Evolutionary conservation across 495 filamentous ascomycete species (phyloP).

Genomic region (Xylaria scruposa): DNA sequence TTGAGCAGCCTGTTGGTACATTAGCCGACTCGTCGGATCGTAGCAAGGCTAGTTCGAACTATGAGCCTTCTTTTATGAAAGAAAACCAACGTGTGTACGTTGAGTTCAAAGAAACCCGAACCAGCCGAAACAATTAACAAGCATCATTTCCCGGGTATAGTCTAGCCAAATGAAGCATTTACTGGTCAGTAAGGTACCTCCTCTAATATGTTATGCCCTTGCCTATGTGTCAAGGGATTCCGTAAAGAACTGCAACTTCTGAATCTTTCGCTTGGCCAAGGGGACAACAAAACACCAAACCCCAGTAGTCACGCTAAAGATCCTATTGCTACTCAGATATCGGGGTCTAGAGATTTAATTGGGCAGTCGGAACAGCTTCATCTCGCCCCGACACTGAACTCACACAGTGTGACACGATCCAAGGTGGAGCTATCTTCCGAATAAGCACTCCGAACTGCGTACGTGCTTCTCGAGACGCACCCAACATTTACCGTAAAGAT

Average conservation of each 20-base stretch:
- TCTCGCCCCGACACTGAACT: constrained; percentile 18
- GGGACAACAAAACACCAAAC: not conserved
- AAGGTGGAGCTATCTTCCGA: constrained; percentile 27
- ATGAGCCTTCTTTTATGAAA: not conserved
- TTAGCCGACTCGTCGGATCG: not conserved
- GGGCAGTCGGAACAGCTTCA: constrained; percentile 20
- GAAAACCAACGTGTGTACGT: not conserved
- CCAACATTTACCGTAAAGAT: not conserved
- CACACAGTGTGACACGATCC: constrained; percentile 26
- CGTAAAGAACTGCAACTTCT: not conserved
- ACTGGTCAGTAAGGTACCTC: not conserved
- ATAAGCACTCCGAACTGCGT: constrained; percentile 11
- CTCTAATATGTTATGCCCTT: not conserved
- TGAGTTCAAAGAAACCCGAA: not conserved
- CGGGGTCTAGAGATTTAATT: not conserved
- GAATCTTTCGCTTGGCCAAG: not conserved
- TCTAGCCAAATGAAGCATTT: not conserved
- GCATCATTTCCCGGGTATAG: not conserved
- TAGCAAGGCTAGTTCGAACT: not conserved
- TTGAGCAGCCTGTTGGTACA: not conserved
- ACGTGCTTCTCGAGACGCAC: not conserved
- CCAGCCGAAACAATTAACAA: not conserved
- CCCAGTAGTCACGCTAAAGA: not conserved
- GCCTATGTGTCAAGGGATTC: not conserved
- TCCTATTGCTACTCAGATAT: not conserved